Conservation (phyloP, 2,329 filamentous ascomycete genomes). For the Penicillium capsulatum region DNA sequence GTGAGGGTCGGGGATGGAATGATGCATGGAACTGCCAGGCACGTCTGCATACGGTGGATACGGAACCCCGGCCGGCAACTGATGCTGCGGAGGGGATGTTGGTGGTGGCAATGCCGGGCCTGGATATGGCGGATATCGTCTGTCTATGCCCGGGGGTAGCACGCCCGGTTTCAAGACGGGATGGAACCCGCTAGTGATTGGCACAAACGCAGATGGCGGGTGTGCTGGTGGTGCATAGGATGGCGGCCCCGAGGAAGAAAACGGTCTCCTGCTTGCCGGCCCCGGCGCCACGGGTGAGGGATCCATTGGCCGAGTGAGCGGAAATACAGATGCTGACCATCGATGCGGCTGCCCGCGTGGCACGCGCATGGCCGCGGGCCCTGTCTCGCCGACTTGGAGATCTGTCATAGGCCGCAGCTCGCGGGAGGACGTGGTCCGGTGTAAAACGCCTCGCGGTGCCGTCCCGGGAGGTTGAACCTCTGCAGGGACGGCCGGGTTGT, state of each 20-base stretch:
- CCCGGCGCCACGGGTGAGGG: conserved; percentile 24
- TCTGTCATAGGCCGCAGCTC: conserved; percentile 39
- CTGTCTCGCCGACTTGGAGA: conserved; percentile 27
- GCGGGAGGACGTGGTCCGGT: conserved; percentile 36
- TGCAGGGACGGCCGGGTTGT: conserved; percentile 22
- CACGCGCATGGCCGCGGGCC: conserved; percentile 15
- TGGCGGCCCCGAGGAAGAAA: conserved; percentile 32
- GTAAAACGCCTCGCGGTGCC: conserved; percentile 25
- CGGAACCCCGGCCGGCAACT: conserved; percentile 22
- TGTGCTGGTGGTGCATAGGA: conserved; percentile 22
- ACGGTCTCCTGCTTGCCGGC: conserved; percentile 28
- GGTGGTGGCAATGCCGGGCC: conserved; percentile 27
- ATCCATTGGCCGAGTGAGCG: conserved; percentile 27
- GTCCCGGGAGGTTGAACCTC: conserved; percentile 24
- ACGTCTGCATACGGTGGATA: conserved; percentile 29
- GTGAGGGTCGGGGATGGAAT: conserved; percentile 25
- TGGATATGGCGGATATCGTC: conserved; percentile 27
- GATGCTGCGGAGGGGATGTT: conserved; percentile 34
- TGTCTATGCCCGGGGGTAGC: conserved; percentile 22
- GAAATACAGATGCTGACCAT: conserved; percentile 32
- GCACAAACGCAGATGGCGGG: conserved; percentile 26
- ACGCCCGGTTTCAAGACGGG: conserved; percentile 21
- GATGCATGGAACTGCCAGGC: conserved; percentile 23
- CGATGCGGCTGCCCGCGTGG: conserved; percentile 27
- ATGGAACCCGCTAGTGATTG: conserved; percentile 26